These are phyloP conservation scores for Backusella macrospora DNA, from an alignment of 192 early-diverging fungal species.

Conservation along the genomic window DNA sequence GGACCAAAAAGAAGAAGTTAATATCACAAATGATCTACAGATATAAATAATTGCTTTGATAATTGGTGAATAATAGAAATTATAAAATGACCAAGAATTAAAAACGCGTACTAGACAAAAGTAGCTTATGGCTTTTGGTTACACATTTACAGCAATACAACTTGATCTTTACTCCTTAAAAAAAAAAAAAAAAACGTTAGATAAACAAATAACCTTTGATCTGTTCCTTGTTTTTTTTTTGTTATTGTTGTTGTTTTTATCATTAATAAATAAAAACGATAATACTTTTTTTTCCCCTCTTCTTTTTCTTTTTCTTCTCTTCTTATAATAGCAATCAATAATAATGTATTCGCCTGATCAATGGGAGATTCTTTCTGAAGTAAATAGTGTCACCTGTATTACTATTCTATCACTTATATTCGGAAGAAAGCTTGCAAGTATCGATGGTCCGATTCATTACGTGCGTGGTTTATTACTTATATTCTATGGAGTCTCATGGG, in stretches of 20 bases:
- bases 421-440: conserved; percentile 48
- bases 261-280: background rate
- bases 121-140: background rate
- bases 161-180: conserved; percentile 3
- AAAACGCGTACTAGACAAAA: background rate
- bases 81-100: background rate
- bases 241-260: too few relatives aligned
- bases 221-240: background rate
- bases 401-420: conserved; percentile 45
- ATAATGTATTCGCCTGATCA: conserved; percentile 41
- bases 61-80: too few relatives aligned
- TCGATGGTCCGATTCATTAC: conserved; percentile 43
- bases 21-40: too few relatives aligned
- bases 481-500: conserved; percentile 47
- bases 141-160: background rate
- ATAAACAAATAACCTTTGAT: background rate
- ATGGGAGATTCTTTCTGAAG: conserved; percentile 40
- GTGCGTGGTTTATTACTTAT: conserved; percentile 42
- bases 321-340: background rate
- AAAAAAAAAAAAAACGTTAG: background rate
- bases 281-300: background rate
- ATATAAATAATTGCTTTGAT: too few relatives aligned
- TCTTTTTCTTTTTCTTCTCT: background rate
- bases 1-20: too few relatives aligned
- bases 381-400: conserved; percentile 47